These are phyloP conservation scores for Globisporangium splendens DNA, from an alignment of 352 stramenopile genomes.

Conservation along the genomic window DNA sequence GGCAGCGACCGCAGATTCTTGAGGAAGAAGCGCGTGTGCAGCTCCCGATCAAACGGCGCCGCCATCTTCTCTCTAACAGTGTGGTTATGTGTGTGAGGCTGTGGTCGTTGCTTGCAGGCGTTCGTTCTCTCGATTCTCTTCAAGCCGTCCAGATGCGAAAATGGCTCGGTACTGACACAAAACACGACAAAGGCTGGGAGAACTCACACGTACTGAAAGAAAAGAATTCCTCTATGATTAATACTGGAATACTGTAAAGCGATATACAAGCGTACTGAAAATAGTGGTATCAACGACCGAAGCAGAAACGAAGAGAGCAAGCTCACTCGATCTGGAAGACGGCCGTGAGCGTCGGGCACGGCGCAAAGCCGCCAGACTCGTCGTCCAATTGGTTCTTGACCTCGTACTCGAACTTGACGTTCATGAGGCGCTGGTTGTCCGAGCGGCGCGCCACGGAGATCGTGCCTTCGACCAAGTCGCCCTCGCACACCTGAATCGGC, in stretches of 20 bases:
- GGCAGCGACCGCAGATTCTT: constrained; percentile 70
- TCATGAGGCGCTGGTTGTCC: constrained; percentile 88
- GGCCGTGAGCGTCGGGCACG: constrained; percentile 40
- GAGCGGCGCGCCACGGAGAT: constrained; percentile 71
- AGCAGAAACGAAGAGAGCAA: background rate
- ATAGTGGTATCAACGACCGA: background rate
- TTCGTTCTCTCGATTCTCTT: too few species aligned
- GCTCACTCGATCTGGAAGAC: constrained; percentile 87
- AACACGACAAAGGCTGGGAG: background rate
- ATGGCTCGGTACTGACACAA: background rate
- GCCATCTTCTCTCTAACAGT: constrained; percentile 10
- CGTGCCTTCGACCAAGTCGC: constrained; percentile 65
- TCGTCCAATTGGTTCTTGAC: constrained; percentile 63
- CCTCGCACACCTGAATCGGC: constrained; percentile 79
- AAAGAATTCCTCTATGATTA: constrained; percentile 28
- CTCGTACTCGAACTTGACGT: constrained; percentile 84
- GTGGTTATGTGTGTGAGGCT: too few species aligned
- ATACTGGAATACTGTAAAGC: constrained; percentile 10
- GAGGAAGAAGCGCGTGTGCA: constrained; percentile 81
- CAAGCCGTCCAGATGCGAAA: background rate
- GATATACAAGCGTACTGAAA: constrained; percentile 1
- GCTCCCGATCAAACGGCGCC: constrained; percentile 56
- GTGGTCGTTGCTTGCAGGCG: too few species aligned
- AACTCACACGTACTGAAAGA: constrained; percentile 21
- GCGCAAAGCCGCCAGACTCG: constrained; percentile 29